Evolutionary conservation across 371 early-diverging fungal species (phyloP).

Genomic region (Mortierella sp.): DNA sequence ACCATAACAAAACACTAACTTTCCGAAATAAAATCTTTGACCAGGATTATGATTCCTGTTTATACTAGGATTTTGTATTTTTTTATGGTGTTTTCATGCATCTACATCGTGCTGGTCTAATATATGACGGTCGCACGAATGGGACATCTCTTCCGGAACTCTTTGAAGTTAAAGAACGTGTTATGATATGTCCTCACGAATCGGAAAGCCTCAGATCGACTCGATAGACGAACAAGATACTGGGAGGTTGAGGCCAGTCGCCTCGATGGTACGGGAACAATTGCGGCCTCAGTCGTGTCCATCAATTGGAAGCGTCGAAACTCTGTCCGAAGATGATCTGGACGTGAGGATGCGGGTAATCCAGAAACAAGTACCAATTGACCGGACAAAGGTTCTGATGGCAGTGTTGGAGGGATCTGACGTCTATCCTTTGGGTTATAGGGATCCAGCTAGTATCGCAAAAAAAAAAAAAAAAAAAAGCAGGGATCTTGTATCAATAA

Average conservation of each 20-base stretch:
- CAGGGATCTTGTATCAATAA: no score
- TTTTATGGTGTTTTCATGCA: no score
- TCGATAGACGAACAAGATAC: conserved; percentile 46
- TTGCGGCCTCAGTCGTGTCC: conserved; percentile 53
- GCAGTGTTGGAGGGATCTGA: conserved; percentile 30
- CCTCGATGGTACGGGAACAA: conserved; percentile 37
- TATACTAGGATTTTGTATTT: no score
- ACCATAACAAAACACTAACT: no score
- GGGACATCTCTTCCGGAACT: conserved; percentile 43
- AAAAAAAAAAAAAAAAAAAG: no score
- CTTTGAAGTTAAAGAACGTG: conserved; percentile 26
- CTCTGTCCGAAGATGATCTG: conserved; percentile 44
- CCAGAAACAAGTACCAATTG: conserved; percentile 48
- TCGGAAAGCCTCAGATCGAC: conserved; percentile 50
- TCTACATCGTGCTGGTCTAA: no score
- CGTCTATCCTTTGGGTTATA: conserved; percentile 32
- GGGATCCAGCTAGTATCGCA: conserved; percentile 41
- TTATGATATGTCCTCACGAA: conserved; percentile 54
- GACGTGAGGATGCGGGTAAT: conserved; percentile 35
- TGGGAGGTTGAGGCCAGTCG: conserved; percentile 34
- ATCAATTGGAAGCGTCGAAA: conserved; percentile 49
- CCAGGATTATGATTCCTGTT: no score
- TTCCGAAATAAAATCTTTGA: no score
- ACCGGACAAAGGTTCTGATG: conserved; percentile 38
- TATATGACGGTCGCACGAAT: conserved; percentile 39